These are phyloP conservation scores for Phaffomyces antillensis DNA, from an alignment of 805 yeast genomes.

Conservation along the genomic window DNA sequence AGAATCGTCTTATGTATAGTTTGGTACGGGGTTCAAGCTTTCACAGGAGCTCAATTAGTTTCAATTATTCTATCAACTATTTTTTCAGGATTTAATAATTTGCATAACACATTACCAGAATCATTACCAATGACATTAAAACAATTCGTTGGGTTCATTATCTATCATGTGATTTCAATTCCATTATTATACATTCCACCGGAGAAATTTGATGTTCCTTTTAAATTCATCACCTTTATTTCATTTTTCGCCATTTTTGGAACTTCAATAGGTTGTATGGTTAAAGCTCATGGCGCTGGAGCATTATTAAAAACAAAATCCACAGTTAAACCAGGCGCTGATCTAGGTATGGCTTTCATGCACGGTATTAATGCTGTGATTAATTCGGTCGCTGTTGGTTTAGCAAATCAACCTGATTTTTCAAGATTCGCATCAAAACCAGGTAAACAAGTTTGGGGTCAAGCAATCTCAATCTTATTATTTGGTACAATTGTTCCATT, in stretches of 20 bases:
- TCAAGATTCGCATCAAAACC: constrained; percentile 32
- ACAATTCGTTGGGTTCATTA: constrained; percentile 33
- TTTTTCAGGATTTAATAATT: constrained; percentile 30
- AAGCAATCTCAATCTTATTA: constrained; percentile 28
- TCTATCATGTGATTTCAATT: constrained; percentile 31
- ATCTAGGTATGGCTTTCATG: constrained; percentile 26
- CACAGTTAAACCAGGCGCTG: constrained; percentile 21
- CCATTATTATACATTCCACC: constrained; percentile 27
- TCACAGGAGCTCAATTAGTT: constrained; percentile 39
- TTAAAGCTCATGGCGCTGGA: constrained; percentile 27
- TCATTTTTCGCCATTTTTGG: constrained; percentile 31
- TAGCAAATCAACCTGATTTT: constrained; percentile 27
- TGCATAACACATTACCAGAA: constrained; percentile 34
- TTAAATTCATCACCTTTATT: constrained; percentile 22
- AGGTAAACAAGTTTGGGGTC: constrained; percentile 33
- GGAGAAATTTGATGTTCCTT: constrained; percentile 24
- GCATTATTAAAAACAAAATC: constrained; percentile 24
- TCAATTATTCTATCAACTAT: constrained; percentile 32
- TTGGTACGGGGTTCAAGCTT: constrained; percentile 41
- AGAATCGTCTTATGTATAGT: constrained; percentile 39
- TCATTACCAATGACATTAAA: constrained; percentile 33
- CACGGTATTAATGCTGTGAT: constrained; percentile 25
- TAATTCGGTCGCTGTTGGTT: constrained; percentile 26
- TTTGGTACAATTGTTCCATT: constrained; percentile 38
- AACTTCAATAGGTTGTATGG: constrained; percentile 27